Conservation (phyloP, 1,139 yeast species). For the Yamadazyma aaseri region DNA sequence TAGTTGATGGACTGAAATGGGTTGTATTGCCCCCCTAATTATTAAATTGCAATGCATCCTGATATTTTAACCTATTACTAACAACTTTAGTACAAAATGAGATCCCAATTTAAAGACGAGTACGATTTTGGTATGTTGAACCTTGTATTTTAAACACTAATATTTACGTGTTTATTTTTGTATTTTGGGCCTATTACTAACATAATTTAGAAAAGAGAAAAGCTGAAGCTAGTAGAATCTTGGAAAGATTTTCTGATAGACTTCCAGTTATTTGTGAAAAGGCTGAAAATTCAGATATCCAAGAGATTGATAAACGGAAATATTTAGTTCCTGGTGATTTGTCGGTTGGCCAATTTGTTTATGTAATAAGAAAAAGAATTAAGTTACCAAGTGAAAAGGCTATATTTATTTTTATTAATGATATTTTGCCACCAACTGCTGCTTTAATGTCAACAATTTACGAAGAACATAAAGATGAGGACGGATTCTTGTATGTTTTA, state of each 20-base stretch:
- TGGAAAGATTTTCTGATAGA: conserved; percentile 85
- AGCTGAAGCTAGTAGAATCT: conserved; percentile 91
- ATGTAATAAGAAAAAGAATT: conserved; percentile 93
- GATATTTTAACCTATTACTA: conserved; percentile 5
- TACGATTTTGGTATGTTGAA: conserved; percentile 56
- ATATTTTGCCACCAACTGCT: conserved; percentile 96
- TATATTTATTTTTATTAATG: conserved; percentile 92
- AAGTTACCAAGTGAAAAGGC: conserved; percentile 97
- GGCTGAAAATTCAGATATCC: conserved; percentile 95
- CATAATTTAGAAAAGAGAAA: conserved; percentile 70
- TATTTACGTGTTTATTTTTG: neutral
- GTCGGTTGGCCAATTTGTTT: conserved; percentile 96
- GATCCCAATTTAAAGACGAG: conserved; percentile 91
- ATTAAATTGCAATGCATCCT: too few species aligned
- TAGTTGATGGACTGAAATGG: too few species aligned
- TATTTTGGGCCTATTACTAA: conserved; percentile 10
- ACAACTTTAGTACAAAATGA: conserved; percentile 43
- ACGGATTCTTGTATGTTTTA: conserved; percentile 91
- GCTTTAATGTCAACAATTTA: conserved; percentile 93
- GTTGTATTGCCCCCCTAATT: too few species aligned
- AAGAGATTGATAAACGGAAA: conserved; percentile 94
- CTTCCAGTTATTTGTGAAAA: conserved; percentile 97
- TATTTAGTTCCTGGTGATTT: conserved; percentile 94
- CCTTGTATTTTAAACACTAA: too few species aligned
- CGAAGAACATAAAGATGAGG: conserved; percentile 96